Evolutionary conservation across 1,284 basidiomycete genomes (phyloP).

Genomic region (Ceratobasidium papillatum): DNA sequence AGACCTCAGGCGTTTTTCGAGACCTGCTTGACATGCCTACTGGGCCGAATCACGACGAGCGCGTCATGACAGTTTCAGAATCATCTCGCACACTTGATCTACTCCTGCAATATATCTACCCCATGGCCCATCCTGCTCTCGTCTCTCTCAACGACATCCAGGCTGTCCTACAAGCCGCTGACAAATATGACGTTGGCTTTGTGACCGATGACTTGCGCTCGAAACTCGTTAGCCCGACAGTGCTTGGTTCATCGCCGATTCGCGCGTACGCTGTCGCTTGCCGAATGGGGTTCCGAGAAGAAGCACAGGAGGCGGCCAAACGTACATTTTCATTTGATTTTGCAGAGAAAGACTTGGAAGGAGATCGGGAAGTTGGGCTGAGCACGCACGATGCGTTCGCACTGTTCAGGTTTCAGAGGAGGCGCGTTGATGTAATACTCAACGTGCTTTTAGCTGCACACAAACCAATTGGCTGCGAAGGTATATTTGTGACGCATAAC

Average conservation of each 20-base stretch:
- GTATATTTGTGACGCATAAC: not conserved
- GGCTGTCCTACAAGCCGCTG: slow-evolving; percentile 26
- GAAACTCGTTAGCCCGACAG: slow-evolving; percentile 25
- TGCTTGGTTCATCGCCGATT: slow-evolving; percentile 22
- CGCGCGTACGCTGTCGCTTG: slow-evolving; percentile 33
- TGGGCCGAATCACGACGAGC: slow-evolving; percentile 11
- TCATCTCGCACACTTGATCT: slow-evolving; percentile 27
- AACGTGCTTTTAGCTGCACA: slow-evolving; percentile 27
- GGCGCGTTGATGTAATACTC: slow-evolving; percentile 28
- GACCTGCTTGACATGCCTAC: slow-evolving; percentile 36
- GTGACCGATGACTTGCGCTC: slow-evolving; percentile 31
- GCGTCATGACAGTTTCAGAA: slow-evolving; percentile 36
- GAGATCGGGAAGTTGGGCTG: slow-evolving; percentile 25
- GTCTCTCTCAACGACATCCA: slow-evolving; percentile 32
- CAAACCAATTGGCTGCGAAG: slow-evolving; percentile 35
- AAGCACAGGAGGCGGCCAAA: slow-evolving; percentile 36
- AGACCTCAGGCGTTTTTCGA: slow-evolving; percentile 37
- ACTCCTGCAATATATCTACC: slow-evolving; percentile 40
- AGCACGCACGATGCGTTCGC: slow-evolving; percentile 34
- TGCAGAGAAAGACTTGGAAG: slow-evolving; percentile 38
- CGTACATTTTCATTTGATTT: slow-evolving; percentile 36
- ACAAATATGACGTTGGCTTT: slow-evolving; percentile 40
- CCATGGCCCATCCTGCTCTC: slow-evolving; percentile 28
- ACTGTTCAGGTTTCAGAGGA: slow-evolving; percentile 33
- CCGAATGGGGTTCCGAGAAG: slow-evolving; percentile 33